Conservation (phyloP, 169 alveolate genomes). For the Plasmodium gonderi region DNA sequence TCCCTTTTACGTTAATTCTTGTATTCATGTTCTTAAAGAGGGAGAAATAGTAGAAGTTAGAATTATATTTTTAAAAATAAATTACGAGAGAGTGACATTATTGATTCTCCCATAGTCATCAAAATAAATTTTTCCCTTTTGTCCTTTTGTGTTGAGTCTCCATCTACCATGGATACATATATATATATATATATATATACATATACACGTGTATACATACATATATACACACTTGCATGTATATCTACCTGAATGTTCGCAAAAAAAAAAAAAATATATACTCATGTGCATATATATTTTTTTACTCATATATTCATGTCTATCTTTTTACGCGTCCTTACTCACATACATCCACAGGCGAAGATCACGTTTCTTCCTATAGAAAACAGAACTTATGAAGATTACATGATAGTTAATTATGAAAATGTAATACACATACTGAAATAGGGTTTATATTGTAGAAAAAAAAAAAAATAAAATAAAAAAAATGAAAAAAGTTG, state of each 20-base stretch:
- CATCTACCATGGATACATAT: too few relatives aligned
- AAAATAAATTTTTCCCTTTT: background rate
- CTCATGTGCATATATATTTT: background rate
- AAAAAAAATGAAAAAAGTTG: too few relatives aligned
- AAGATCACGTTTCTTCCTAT: constrained; percentile 44
- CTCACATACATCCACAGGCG: background rate
- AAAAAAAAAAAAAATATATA: background rate
- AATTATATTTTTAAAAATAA: constrained; percentile 1
- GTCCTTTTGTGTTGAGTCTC: background rate
- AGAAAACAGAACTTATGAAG: constrained; percentile 42
- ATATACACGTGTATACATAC: background rate
- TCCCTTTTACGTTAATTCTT: constrained; percentile 54
- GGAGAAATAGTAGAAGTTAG: constrained; percentile 64
- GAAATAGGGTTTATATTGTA: background rate
- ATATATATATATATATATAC: background rate
- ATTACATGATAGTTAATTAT: constrained; percentile 50
- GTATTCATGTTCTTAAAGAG: constrained; percentile 27
- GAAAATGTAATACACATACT: constrained; percentile 37
- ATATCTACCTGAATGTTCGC: background rate
- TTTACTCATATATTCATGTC: background rate
- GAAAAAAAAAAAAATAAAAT: background rate
- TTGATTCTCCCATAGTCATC: background rate
- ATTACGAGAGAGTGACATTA: background rate
- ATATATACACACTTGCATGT: background rate
- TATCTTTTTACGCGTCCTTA: too few relatives aligned